Base-by-base conservation (phyloP, 148 eudicot species). In the Euryodendron excelsum region DNA sequence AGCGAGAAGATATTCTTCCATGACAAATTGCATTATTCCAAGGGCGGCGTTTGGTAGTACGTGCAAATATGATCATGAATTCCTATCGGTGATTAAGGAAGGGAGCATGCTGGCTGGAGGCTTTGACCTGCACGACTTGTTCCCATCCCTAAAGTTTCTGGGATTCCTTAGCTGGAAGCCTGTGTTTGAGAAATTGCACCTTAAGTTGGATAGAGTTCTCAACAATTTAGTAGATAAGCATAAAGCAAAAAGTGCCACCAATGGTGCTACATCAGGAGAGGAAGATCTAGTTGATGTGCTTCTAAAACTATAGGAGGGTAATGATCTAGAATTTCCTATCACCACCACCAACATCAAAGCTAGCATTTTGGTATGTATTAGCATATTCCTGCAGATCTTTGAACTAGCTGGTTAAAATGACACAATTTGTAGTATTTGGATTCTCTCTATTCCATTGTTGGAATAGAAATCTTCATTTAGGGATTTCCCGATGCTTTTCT, bases 31-130 rank as follows among this genome's bases (percentile, higher is more conserved):
- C 44, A 77, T 83, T 55, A 77, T 62, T 47, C 62, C 79, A 13
- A 77, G 86, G 82, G 75, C 65, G 31, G 61, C 84, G 8, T 65
- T 80, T 27, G 81, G 82, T 2, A 78, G 52, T 31, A 85, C 77
- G 56, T 77, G 78, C 21, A 77, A 55, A 28, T 82, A 81, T 0
- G 80, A 77, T 45, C 63, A 71, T 17, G 77, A 58, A 45, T 68
- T 86, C 12, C 31, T 67, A 61, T 72, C 72, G 56, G 36, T 78
- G 3, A 34, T 79, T 3, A 50, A 45, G 61, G 53, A 58, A 4
- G 69, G 11, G 8, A 9, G 30, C 4, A 9, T 3, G 58, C 11
- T 59, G 27, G 9, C 14, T 0, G 44, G 23, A 0, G 76, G 76
- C 0, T 79, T 79, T 17, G 48, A n/a, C 9, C 13, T 79, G 6